These are phyloP conservation scores for Porpolomopsis calyptriformis DNA, from an alignment of 768 basidiomycete species.

Conservation along the genomic window DNA sequence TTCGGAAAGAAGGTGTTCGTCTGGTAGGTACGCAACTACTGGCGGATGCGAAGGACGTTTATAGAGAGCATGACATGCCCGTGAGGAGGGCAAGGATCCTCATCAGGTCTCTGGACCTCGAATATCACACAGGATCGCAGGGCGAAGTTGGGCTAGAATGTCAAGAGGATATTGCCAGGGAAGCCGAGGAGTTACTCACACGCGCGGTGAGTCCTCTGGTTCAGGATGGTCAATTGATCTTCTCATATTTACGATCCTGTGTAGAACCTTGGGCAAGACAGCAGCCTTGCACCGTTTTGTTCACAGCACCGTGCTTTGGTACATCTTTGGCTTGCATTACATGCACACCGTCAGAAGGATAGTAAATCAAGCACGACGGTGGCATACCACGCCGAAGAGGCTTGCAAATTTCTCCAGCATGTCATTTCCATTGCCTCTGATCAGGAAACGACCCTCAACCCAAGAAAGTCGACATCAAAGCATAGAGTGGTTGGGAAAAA, in stretches of 20 bases:
- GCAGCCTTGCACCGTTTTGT: slow-evolving; percentile 21
- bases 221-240: neutral
- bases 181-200: slow-evolving; percentile 32
- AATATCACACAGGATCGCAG: slow-evolving; percentile 28
- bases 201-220: slow-evolving; percentile 27
- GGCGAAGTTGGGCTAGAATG: slow-evolving; percentile 16
- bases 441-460: slow-evolving; percentile 9
- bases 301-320: slow-evolving; percentile 42
- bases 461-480: slow-evolving; percentile 20
- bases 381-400: slow-evolving; percentile 42
- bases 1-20: slow-evolving; percentile 48
- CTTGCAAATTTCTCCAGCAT: slow-evolving; percentile 36
- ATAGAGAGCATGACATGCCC: slow-evolving; percentile 38
- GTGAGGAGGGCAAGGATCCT: slow-evolving; percentile 49
- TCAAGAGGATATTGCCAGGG: slow-evolving; percentile 28
- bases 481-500: slow-evolving; percentile 17
- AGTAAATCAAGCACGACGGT: slow-evolving; percentile 35
- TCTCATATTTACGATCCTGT: neutral
- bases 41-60: slow-evolving; percentile 39
- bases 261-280: slow-evolving; percentile 29
- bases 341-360: slow-evolving; percentile 49
- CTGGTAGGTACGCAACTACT: slow-evolving; percentile 33
- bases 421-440: slow-evolving; percentile 16
- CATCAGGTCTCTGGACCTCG: slow-evolving; percentile 42
- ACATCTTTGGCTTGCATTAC: slow-evolving; percentile 62